A percentile compares a stretch with the other conserved stretches of the same genome.
phyloP scores from a whole-genome alignment of 805 yeast species.

The Diddensiella santjacobensis region DNA sequence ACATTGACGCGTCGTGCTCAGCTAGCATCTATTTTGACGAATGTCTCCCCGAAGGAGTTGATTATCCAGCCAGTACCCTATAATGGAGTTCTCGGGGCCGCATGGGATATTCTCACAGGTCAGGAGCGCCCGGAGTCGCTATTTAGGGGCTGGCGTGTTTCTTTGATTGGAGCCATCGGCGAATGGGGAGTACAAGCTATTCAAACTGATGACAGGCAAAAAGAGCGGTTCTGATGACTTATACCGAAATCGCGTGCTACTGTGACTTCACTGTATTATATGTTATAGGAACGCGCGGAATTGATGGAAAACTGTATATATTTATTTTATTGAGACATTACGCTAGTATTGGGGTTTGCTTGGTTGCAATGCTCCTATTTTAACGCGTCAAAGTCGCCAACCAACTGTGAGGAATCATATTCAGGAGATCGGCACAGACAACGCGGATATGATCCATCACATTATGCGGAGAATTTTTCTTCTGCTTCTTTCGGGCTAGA shows the following conservation, averaged over 20 bases:
- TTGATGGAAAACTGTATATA: neutral
- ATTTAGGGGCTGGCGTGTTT: conserved; percentile 92
- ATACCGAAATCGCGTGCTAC: neutral
- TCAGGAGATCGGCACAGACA: too few species aligned
- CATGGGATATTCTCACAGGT: conserved; percentile 47
- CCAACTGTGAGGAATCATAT: too few species aligned
- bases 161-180: conserved; percentile 72
- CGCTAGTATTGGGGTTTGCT: too few species aligned
- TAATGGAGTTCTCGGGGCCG: conserved; percentile 50
- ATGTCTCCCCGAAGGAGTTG: conserved; percentile 31
- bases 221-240: conserved; percentile 21
- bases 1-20: conserved; percentile 83
- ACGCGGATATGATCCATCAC: too few species aligned
- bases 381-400: too few species aligned
- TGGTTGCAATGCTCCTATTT: too few species aligned
- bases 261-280: neutral
- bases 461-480: neutral
- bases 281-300: too few species aligned
- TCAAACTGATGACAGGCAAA: conserved; percentile 17
- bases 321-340: too few species aligned
- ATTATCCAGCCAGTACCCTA: conserved; percentile 59
- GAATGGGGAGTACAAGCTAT: conserved; percentile 58
- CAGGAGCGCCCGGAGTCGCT: conserved; percentile 43
- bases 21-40: conserved; percentile 48
- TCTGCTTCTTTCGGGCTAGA: neutral